phyloP scores from a whole-genome alignment of 2,329 filamentous ascomycete species.

The Cercospora citrullina region DNA sequence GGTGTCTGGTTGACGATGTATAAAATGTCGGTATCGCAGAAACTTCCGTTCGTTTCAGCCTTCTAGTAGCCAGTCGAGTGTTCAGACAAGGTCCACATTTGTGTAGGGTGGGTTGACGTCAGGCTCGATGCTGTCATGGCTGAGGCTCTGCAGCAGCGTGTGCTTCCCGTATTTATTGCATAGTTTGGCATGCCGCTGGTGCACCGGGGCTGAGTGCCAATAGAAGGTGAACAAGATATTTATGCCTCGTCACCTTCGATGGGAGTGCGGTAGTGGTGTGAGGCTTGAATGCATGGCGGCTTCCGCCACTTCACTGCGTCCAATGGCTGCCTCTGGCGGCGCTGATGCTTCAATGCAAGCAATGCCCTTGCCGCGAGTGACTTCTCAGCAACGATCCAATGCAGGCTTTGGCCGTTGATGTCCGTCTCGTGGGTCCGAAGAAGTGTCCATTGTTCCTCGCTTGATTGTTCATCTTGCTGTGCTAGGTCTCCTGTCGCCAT shows the following conservation, averaged over 20 bases:
- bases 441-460: neutral
- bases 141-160: neutral
- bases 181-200: conserved; percentile 7
- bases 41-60: neutral
- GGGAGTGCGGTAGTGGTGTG: neutral
- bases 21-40: neutral
- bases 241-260: neutral
- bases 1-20: neutral
- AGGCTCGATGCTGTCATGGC: neutral
- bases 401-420: neutral
- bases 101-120: neutral
- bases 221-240: neutral
- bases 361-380: neutral
- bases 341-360: neutral
- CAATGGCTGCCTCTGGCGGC: neutral
- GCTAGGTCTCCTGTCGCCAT: neutral
- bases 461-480: neutral
- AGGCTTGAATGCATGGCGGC: neutral
- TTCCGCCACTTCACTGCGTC: neutral
- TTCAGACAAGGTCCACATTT: neutral
- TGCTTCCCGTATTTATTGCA: neutral
- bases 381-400: neutral
- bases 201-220: neutral
- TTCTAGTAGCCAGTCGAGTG: neutral
- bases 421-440: neutral